Conservation (phyloP, 257 asterid genomes). For the Penstemon barbatus region DNA sequence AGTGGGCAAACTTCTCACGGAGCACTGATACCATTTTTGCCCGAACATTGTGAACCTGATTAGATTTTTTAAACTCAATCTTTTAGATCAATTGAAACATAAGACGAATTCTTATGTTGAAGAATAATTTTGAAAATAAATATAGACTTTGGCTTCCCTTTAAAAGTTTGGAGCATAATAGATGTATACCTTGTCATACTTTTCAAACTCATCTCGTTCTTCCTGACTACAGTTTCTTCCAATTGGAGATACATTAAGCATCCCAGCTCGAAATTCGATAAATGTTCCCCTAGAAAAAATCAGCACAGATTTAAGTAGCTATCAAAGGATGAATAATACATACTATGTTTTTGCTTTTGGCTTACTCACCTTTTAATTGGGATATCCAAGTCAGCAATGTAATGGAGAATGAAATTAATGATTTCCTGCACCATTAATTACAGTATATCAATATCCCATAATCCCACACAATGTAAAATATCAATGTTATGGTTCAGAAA, state of each 20-base stretch:
- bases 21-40: slow-evolving; percentile 81
- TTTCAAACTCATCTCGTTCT: slow-evolving; percentile 91
- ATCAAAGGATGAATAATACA: background rate
- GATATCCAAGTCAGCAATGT: slow-evolving; percentile 95
- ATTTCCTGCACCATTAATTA: slow-evolving; percentile 67
- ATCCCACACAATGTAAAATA: background rate
- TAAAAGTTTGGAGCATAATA: background rate
- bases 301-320: slow-evolving; percentile 24
- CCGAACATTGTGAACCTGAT: slow-evolving; percentile 79
- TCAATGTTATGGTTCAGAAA: slow-evolving; percentile 12
- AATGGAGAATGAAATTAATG: slow-evolving; percentile 88
- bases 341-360: slow-evolving; percentile 11
- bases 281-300: slow-evolving; percentile 78
- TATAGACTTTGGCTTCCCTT: background rate
- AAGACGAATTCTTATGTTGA: slow-evolving; percentile 1
- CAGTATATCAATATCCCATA: slow-evolving; percentile 25
- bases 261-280: slow-evolving; percentile 94
- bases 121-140: slow-evolving; percentile 9
- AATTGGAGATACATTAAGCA: slow-evolving; percentile 95
- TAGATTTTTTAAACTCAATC: slow-evolving; percentile 26
- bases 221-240: slow-evolving; percentile 99
- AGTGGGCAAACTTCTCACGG: slow-evolving; percentile 78
- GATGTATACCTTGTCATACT: slow-evolving; percentile 82
- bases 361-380: slow-evolving; percentile 84
- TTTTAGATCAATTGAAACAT: slow-evolving; percentile 18